Base-by-base conservation (phyloP, 2,329 filamentous ascomycete species). In the Immersiporthe knoxdaviesiana region DNA sequence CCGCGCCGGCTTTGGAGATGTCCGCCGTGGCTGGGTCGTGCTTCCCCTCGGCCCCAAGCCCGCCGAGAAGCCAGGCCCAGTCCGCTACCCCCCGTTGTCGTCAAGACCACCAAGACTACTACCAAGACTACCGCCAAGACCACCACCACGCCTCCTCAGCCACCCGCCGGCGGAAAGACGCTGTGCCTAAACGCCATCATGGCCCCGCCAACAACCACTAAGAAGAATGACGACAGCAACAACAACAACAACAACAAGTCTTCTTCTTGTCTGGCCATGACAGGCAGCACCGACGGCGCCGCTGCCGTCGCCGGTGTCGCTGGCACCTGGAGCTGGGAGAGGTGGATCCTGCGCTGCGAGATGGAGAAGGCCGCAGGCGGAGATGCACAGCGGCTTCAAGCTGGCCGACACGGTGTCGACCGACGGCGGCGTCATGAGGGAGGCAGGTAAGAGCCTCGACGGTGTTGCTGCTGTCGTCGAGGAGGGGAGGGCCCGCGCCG, bases 251-350 rank as follows among this genome's bases (percentile, higher is more conserved):
- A 35, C 35, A 8, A 35, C 8, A 35, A 35, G 35, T 35, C 35
- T 8, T 8, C 35, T n/a, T n/a, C n/a, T n/a, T n/a, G n/a, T n/a
- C n/a, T n/a, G n/a, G n/a, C n/a, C 4, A 35, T 88, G 0, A 79
- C 80, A n/a, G 92, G 92, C 10, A 91, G 87, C 74, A 93, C 91
- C 0, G 87, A 90, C 63, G 88, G 90, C 76, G 88, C 90, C 18
- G 92, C 92, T 1, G 89, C 87, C 74, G 84, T 97, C 73, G 91
- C 92, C 16, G 94, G 94, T 27, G 82, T 98, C 54, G 88, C 95
- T 0, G 96, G 93, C 5, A 90, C 91, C 35, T 96, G 94, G 90
- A 90, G 90, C 78, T 99, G 94, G 95, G 96, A 99, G 85, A 92
- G 93, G 78, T 99, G 96, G 96, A 87, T 98, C 79, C 82, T 97